Evolutionary conservation across 2,329 filamentous ascomycete genomes (phyloP), one percentile per base, ranked within the genome.

Genomic region (Didymella exigua): DNA sequence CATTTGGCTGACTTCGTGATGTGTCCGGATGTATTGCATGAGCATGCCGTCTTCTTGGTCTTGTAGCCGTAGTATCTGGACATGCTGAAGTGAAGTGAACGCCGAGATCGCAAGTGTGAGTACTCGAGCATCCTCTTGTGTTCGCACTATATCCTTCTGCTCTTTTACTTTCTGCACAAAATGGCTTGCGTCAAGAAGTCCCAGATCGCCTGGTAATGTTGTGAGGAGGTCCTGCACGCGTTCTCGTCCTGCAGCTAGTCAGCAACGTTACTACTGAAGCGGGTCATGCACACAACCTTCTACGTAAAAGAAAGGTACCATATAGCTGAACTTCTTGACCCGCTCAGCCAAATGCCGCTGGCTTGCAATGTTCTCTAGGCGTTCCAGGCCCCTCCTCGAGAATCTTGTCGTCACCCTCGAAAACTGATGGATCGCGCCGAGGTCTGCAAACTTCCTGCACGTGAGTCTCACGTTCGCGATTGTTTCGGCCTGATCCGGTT

Each of bases 21-120:
- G 77, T 42, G 78, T 73, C 41, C 78, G 76, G 38, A 86, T 77
- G 59, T 82, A 83, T 14, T 78, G 75, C 40, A 84, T 75, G 13
- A 87, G 76, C 19, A 78, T 73, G 41, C 79, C 79, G 63, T 88
- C 86, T 55, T 84, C 78, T 55, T 81, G 76, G 56, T 88, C 85
- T 59, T 85, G 82, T 11, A 88, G 75, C 5, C 84, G 82, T 23
- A 89, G 79, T 13, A 89, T 80, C 57, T 88, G 85, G 45, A 89
- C 80, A 65, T 88, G 83, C 63, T 87, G 84, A 10, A 89, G 78
- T 24, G 80, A 79, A 2, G 79, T 81, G 64, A 89, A 89, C 1
- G 82, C 81, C 29, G 76, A 74, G 58, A 87, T 79, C 16, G 84
- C 84, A 53, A 79, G 78, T 54, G 78, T 81, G 29, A 88, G 72